phyloP scores from a whole-genome alignment of 805 yeast species.

The Wickerhamomyces hampshirensis region DNA sequence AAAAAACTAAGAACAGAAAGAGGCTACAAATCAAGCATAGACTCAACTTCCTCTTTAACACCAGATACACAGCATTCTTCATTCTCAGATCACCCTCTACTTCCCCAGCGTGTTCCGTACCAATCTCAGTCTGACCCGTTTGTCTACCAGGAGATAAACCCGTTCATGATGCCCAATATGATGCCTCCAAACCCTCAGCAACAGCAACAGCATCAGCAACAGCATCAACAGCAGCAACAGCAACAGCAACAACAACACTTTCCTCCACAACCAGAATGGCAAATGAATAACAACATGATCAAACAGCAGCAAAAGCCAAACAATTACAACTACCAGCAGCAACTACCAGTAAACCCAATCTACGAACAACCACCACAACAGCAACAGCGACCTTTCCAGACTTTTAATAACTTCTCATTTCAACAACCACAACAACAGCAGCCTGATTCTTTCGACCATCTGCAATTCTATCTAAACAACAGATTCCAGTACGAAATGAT shows the following conservation, averaged over 20 bases:
- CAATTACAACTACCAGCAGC: background rate
- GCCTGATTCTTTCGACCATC: slow-evolving; percentile 2
- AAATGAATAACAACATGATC: background rate
- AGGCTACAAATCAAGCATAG: slow-evolving; percentile 13
- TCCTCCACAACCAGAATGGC: background rate
- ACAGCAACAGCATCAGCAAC: slow-evolving; percentile 7
- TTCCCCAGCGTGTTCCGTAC: slow-evolving; percentile 7
- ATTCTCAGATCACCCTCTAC: slow-evolving; percentile 1
- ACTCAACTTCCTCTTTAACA: slow-evolving; percentile 8
- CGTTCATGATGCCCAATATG: slow-evolving; percentile 1
- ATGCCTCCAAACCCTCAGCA: slow-evolving; percentile 4
- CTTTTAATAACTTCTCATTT: background rate
- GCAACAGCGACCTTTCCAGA: background rate
- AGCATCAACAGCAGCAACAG: slow-evolving; percentile 4
- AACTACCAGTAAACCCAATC: background rate
- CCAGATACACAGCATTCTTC: slow-evolving; percentile 9
- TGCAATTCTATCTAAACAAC: slow-evolving; percentile 18
- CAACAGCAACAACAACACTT: slow-evolving; percentile 3
- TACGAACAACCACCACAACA: slow-evolving; percentile 1
- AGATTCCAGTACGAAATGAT: slow-evolving; percentile 20
- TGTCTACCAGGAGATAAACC: slow-evolving; percentile 3
- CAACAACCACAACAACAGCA: slow-evolving; percentile 1
- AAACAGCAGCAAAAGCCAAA: background rate
- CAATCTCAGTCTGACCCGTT: slow-evolving; percentile 1
- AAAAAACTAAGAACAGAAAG: slow-evolving; percentile 21